Percentiles rank a stretch among this genome's conserved stretches.
phyloP scores from a whole-genome alignment of 495 filamentous ascomycete species.

The Neurospora sp. region DNA sequence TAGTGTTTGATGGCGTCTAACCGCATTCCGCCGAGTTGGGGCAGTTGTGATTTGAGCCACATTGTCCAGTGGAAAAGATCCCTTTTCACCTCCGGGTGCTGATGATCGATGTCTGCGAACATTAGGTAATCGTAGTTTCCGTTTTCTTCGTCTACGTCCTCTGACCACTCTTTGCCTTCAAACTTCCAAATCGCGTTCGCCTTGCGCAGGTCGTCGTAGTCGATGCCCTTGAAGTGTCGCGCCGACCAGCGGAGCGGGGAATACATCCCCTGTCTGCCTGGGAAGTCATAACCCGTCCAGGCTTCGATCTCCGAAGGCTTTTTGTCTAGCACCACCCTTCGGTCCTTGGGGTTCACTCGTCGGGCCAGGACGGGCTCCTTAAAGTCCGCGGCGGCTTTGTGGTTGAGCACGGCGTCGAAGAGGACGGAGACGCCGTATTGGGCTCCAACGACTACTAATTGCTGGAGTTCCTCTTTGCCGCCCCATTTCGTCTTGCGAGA shows the following conservation, averaged over 20 bases:
- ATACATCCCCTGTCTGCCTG: conserved; percentile 48
- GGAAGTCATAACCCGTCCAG: conserved; percentile 61
- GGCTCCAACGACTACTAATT: conserved; percentile 38
- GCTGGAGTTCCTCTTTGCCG: conserved; percentile 47
- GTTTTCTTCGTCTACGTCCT: conserved; percentile 54
- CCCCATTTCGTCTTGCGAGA: conserved; percentile 59
- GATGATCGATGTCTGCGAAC: conserved; percentile 61
- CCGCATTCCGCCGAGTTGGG: conserved; percentile 53
- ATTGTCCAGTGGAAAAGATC: conserved; percentile 58
- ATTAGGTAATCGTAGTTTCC: conserved; percentile 66
- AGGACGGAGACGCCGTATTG: conserved; percentile 46
- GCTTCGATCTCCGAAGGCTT: conserved; percentile 51
- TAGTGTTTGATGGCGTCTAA: conserved; percentile 72
- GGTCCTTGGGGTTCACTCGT: conserved; percentile 50
- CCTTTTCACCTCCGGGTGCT: conserved; percentile 50
- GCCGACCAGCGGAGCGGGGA: conserved; percentile 54
- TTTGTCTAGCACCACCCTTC: conserved; percentile 38
- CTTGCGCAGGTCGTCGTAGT: conserved; percentile 49
- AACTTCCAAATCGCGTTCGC: conserved; percentile 60
- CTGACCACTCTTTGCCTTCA: conserved; percentile 47
- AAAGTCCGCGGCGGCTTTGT: conserved; percentile 61
- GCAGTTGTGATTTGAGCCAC: conserved; percentile 51
- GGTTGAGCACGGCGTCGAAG: conserved; percentile 71
- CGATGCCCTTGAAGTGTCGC: conserved; percentile 62
- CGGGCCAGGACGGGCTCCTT: conserved; percentile 47